phyloP scores from a whole-genome alignment of 192 early-diverging fungal species.

The Coemansia umbellata region DNA sequence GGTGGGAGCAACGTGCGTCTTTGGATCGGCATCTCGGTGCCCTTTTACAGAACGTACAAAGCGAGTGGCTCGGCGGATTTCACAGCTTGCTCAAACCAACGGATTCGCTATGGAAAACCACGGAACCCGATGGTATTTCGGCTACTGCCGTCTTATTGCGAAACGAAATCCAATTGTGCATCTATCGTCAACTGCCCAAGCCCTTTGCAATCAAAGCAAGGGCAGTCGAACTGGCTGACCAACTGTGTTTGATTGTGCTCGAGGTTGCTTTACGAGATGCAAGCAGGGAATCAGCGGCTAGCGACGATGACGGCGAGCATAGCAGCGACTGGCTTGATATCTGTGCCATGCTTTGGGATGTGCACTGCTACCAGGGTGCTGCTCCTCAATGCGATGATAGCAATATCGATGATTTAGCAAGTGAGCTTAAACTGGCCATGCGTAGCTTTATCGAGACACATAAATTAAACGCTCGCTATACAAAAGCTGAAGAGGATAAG shows the following conservation, averaged over 20 bases:
- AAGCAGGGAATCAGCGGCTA: slow-evolving; percentile 45
- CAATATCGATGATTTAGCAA: slow-evolving; percentile 62
- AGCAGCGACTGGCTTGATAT: slow-evolving; percentile 38
- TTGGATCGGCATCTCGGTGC: slow-evolving; percentile 67
- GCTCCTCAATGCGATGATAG: slow-evolving; percentile 12
- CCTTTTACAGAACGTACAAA: slow-evolving; percentile 66
- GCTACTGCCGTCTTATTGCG: not conserved
- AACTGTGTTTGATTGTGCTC: slow-evolving; percentile 55
- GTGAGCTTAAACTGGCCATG: slow-evolving; percentile 59
- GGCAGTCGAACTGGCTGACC: slow-evolving; percentile 8
- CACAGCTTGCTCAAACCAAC: slow-evolving; percentile 35
- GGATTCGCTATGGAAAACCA: not conserved
- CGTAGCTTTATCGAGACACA: slow-evolving; percentile 55
- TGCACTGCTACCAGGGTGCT: slow-evolving; percentile 60
- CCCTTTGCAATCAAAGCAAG: slow-evolving; percentile 24
- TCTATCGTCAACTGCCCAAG: slow-evolving; percentile 13
- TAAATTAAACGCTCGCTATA: slow-evolving; percentile 50
- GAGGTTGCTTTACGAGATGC: slow-evolving; percentile 41
- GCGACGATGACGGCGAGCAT: slow-evolving; percentile 38
- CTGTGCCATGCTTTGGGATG: slow-evolving; percentile 44
- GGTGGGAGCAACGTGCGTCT: slow-evolving; percentile 76
- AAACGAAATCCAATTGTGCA: slow-evolving; percentile 9
- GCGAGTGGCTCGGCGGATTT: slow-evolving; percentile 84
- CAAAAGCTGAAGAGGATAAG: slow-evolving; percentile 4
- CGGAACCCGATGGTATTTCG: not conserved